phyloP scores from a whole-genome alignment of 2,329 filamentous ascomycete species.

The Claviceps capensis region DNA sequence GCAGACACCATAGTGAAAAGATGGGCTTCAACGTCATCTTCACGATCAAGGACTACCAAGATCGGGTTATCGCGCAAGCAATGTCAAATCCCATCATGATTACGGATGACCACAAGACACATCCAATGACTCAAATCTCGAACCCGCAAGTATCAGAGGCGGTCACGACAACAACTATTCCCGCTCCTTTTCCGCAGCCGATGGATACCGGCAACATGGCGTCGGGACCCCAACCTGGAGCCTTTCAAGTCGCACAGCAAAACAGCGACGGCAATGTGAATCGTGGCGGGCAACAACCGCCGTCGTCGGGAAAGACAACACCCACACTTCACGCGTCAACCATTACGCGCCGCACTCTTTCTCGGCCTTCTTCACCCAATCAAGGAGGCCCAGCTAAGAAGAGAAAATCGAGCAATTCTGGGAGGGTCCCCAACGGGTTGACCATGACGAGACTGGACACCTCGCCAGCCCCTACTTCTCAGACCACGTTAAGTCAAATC shows the following conservation, averaged over 20 bases:
- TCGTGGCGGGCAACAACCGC: constrained; percentile 25
- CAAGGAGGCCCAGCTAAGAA: constrained; percentile 62
- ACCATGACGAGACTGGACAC: constrained; percentile 74
- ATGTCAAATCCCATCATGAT: constrained; percentile 89
- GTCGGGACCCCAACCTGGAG: constrained; percentile 17
- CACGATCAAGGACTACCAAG: constrained; percentile 72
- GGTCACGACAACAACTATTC: constrained; percentile 11
- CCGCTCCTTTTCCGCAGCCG: constrained; percentile 8
- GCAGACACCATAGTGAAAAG: constrained; percentile 89
- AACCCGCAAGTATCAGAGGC: constrained; percentile 17
- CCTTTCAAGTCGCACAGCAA: constrained; percentile 39
- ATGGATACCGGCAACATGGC: constrained; percentile 19
- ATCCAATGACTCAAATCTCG: constrained; percentile 24
- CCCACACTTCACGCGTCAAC: constrained; percentile 12
- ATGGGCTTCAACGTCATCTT: constrained; percentile 87
- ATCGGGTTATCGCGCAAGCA: constrained; percentile 66
- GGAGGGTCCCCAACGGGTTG: constrained; percentile 58
- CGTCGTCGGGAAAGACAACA: constrained; percentile 19
- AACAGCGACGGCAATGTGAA: constrained; percentile 49
- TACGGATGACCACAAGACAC: constrained; percentile 94
- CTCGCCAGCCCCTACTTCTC: constrained; percentile 25
- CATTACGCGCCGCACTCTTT: constrained; percentile 31
- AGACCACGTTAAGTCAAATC: constrained; percentile 24
- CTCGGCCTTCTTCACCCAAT: constrained; percentile 60
- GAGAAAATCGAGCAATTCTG: constrained; percentile 60